Evolutionary conservation across 1,284 basidiomycete genomes (phyloP).

Genomic region (Schizopora paradoxa): DNA sequence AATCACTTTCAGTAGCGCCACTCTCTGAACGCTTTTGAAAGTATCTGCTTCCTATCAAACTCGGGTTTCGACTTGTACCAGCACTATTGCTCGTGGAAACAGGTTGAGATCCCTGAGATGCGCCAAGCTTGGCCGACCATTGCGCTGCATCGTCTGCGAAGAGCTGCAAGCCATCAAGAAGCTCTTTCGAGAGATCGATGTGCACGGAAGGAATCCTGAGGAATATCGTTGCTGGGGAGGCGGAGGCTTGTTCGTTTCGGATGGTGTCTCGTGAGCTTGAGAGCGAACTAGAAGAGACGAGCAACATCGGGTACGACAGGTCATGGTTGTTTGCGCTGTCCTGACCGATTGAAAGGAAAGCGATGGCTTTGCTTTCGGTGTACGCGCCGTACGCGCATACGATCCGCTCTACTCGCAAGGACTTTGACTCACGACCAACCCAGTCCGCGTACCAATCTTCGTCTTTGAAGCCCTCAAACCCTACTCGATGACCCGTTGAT

Average conservation of each 20-base stretch:
- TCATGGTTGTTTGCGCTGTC: too few relatives aligned
- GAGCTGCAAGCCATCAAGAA: slow-evolving; percentile 74
- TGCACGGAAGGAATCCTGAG: slow-evolving; percentile 67
- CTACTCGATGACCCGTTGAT: background rate
- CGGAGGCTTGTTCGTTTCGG: background rate
- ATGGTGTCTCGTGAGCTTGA: slow-evolving; percentile 1
- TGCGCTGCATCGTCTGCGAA: slow-evolving; percentile 82
- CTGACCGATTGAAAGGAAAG: slow-evolving; percentile 19
- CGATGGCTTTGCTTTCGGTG: slow-evolving; percentile 19
- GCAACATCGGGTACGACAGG: too few relatives aligned
- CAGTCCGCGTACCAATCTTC: slow-evolving; percentile 13
- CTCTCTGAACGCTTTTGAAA: slow-evolving; percentile 57
- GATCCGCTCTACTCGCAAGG: slow-evolving; percentile 9
- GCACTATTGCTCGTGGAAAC: slow-evolving; percentile 23
- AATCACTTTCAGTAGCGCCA: slow-evolving; percentile 34
- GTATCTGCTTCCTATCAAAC: slow-evolving; percentile 79
- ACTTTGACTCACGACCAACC: background rate
- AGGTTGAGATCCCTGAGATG: slow-evolving; percentile 28
- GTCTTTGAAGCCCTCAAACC: background rate
- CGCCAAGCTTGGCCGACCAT: slow-evolving; percentile 43
- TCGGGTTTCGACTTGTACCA: slow-evolving; percentile 50
- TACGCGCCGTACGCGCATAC: slow-evolving; percentile 13
- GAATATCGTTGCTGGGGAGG: slow-evolving; percentile 27
- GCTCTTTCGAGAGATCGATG: slow-evolving; percentile 54
- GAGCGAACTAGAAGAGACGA: too few relatives aligned